phyloP scores from a whole-genome alignment of 305 asterid species.

The Salvia sclarea region DNA sequence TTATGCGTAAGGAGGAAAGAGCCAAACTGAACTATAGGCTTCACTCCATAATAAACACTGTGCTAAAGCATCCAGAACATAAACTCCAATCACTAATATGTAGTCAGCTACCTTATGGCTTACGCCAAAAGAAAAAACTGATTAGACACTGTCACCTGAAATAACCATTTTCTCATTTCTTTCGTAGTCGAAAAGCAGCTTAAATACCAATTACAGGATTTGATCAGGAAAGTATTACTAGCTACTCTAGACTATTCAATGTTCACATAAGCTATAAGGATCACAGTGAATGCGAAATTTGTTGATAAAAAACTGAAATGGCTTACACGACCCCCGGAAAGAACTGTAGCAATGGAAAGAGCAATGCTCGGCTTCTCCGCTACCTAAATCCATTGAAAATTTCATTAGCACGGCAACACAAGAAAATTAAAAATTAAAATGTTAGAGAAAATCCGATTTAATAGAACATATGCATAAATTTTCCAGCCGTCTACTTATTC shows the following conservation, averaged over 20 bases:
- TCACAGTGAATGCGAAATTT: constrained; percentile 20
- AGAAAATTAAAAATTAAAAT: not conserved
- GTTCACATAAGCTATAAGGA: not conserved
- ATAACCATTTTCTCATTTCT: not conserved
- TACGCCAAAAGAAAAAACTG: not conserved
- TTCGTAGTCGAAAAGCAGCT: not conserved
- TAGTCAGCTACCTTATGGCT: constrained; percentile 6
- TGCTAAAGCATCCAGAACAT: not conserved
- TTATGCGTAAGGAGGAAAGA: not conserved
- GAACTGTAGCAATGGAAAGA: constrained; percentile 74
- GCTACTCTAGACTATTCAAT: not conserved
- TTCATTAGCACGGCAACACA: not conserved
- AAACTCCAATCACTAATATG: not conserved
- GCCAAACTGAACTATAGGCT: not conserved
- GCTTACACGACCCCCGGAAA: constrained; percentile 76
- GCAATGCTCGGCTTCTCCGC: constrained; percentile 98
- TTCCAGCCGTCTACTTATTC: not conserved
- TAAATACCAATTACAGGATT: not conserved
- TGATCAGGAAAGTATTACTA: not conserved
- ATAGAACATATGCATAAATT: not conserved
- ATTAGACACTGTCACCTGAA: not conserved
- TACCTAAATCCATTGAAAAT: constrained; percentile 46
- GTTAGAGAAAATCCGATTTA: not conserved
- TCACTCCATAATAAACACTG: constrained; percentile 1
- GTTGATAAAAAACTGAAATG: not conserved